Conservation (phyloP, 139 green algal genomes). For the Desmodesmus armatus region DNA sequence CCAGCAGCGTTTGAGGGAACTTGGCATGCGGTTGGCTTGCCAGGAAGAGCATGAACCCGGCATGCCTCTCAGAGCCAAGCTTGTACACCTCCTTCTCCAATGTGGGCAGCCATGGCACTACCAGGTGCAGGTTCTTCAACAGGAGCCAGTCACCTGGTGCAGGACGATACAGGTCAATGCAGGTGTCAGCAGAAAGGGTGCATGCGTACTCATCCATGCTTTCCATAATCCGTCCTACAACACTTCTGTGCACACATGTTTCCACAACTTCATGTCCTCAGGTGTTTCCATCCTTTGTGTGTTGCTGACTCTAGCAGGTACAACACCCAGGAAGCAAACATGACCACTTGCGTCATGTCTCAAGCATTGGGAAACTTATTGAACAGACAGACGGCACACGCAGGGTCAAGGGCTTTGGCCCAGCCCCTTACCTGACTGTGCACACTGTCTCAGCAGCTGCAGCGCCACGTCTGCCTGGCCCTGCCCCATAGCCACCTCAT, state of each 20-base stretch:
- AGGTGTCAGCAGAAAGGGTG: too few species aligned
- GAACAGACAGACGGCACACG: too few species aligned
- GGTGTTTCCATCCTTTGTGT: too few species aligned
- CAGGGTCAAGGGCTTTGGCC: too few species aligned
- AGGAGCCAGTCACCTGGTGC: constrained; percentile 82
- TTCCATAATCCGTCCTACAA: too few species aligned
- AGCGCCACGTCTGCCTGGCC: constrained; percentile 80
- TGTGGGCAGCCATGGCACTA: constrained; percentile 78
- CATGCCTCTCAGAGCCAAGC: constrained; percentile 18
- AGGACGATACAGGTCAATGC: too few species aligned
- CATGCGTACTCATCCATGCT: too few species aligned
- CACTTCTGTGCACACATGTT: too few species aligned
- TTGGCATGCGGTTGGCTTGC: constrained; percentile 74
- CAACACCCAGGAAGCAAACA: background rate
- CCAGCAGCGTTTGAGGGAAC: constrained; percentile 83
- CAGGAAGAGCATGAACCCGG: constrained; percentile 81
- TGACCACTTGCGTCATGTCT: too few species aligned
- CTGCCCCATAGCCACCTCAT: constrained; percentile 90
- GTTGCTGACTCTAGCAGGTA: too few species aligned
- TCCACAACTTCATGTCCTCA: too few species aligned
- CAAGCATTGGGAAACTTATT: too few species aligned
- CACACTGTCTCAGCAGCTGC: constrained; percentile 75
- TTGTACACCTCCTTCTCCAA: constrained; percentile 78
- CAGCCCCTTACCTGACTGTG: constrained; percentile 50
- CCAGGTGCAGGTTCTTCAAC: constrained; percentile 91